Evolutionary conservation across 768 basidiomycete genomes (phyloP).

Genomic region (Arthromyces matolae): DNA sequence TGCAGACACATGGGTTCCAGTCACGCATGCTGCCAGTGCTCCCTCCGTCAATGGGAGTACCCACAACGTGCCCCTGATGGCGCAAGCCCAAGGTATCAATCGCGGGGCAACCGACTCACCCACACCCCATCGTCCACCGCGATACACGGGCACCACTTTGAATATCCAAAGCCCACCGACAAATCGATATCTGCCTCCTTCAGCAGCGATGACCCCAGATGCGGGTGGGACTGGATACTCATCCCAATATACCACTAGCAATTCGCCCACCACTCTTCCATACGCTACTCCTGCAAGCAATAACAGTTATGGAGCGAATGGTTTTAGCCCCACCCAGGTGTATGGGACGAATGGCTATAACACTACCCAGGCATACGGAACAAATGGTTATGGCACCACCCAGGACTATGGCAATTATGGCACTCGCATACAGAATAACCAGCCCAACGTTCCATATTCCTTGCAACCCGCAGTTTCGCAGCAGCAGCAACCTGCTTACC

Average conservation of each 20-base stretch:
- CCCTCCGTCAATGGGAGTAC: neutral
- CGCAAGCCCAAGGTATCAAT: neutral
- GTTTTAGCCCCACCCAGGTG: neutral
- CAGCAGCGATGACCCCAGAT: neutral
- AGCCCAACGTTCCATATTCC: conserved; percentile 1
- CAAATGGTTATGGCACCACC: neutral
- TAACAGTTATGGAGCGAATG: neutral
- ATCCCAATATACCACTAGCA: neutral
- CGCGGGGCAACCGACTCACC: too few relatives aligned
- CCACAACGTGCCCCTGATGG: conserved; percentile 2
- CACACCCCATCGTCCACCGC: conserved; percentile 4
- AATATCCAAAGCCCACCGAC: conserved; percentile 4
- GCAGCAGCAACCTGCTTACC: neutral
- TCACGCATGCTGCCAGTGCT: conserved; percentile 1
- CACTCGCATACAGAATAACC: too few relatives aligned
- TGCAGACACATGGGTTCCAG: conserved; percentile 13
- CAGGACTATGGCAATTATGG: conserved; percentile 11
- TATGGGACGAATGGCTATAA: neutral
- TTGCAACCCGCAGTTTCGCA: conserved; percentile 3
- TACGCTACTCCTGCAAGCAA: neutral
- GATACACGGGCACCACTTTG: conserved; percentile 1
- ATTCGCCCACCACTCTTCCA: neutral
- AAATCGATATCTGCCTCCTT: conserved; percentile 15
- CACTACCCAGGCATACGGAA: neutral
- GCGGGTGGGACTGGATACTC: neutral